Conservation (phyloP, 2,329 filamentous ascomycete genomes). For the Tolypocladium inflatum region DNA sequence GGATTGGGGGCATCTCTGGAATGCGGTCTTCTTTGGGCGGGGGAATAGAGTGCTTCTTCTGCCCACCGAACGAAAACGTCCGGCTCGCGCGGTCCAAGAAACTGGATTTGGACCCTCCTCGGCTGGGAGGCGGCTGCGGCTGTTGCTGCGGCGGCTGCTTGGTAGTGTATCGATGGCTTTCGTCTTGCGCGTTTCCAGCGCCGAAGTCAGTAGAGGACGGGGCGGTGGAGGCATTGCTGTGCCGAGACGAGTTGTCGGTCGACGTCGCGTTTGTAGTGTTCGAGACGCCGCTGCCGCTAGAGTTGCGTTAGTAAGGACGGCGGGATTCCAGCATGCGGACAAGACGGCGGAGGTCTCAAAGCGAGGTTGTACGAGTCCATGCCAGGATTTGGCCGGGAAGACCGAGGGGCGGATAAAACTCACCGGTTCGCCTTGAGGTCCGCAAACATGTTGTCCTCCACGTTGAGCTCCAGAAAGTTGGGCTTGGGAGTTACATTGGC, state of each 20-base stretch:
- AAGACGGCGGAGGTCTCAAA: no score
- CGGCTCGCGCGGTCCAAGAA: conserved; percentile 48
- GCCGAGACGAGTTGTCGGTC: conserved; percentile 50
- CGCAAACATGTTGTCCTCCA: conserved; percentile 50
- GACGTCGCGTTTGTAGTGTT: conserved; percentile 52
- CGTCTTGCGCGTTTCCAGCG: conserved; percentile 16
- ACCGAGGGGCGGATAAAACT: conserved; percentile 15
- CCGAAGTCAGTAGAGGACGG: conserved; percentile 43
- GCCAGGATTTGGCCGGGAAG: not conserved
- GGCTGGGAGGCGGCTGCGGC: conserved; percentile 25
- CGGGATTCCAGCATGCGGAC: not conserved
- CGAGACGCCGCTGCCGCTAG: conserved; percentile 49
- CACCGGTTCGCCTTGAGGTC: conserved; percentile 47
- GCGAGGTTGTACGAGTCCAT: not conserved
- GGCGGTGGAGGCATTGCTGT: conserved; percentile 53
- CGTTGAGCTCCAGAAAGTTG: conserved; percentile 28
- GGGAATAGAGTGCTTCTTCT: conserved; percentile 35
- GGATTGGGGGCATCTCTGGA: conserved; percentile 28
- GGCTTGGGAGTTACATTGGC: conserved; percentile 27
- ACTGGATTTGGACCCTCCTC: conserved; percentile 37
- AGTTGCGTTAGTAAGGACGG: conserved; percentile 24
- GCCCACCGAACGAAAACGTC: conserved; percentile 50
- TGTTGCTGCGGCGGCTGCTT: conserved; percentile 9
- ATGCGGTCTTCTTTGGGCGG: conserved; percentile 17
- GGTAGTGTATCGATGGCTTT: conserved; percentile 18